These are phyloP conservation scores for Cynanchum wilfordii DNA, from an alignment of 257 asterid genomes.

Conservation along the genomic window DNA sequence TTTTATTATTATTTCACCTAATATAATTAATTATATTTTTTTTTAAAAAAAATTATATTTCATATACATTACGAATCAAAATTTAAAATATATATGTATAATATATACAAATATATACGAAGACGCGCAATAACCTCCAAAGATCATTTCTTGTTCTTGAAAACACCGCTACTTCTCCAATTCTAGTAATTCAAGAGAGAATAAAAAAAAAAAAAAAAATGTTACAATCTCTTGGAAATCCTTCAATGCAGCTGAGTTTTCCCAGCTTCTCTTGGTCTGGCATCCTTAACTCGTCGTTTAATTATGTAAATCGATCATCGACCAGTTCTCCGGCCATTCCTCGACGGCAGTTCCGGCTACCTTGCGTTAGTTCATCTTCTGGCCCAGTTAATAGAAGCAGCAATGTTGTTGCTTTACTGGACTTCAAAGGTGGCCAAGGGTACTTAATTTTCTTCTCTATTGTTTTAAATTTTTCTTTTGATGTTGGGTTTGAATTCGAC, in stretches of 20 bases:
- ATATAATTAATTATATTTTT: too few relatives aligned
- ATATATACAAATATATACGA: too few relatives aligned
- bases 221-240: neutral
- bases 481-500: neutral
- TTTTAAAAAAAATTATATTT: too few relatives aligned
- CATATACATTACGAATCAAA: too few relatives aligned
- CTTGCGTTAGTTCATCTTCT: neutral
- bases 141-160: neutral
- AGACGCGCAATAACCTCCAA: too few relatives aligned
- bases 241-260: neutral
- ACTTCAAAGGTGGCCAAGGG: slow-evolving; percentile 9
- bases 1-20: too few relatives aligned
- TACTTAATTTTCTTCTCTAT: neutral
- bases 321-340: neutral
- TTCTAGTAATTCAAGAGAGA: neutral
- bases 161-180: neutral
- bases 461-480: neutral
- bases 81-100: too few relatives aligned
- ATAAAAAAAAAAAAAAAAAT: neutral
- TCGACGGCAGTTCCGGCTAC: neutral
- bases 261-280: neutral
- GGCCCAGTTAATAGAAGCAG: neutral
- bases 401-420: slow-evolving; percentile 3
- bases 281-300: neutral
- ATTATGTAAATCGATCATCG: neutral